Evolutionary conservation across 495 filamentous ascomycete species (phyloP).

Genomic region (Neurospora sp.): DNA sequence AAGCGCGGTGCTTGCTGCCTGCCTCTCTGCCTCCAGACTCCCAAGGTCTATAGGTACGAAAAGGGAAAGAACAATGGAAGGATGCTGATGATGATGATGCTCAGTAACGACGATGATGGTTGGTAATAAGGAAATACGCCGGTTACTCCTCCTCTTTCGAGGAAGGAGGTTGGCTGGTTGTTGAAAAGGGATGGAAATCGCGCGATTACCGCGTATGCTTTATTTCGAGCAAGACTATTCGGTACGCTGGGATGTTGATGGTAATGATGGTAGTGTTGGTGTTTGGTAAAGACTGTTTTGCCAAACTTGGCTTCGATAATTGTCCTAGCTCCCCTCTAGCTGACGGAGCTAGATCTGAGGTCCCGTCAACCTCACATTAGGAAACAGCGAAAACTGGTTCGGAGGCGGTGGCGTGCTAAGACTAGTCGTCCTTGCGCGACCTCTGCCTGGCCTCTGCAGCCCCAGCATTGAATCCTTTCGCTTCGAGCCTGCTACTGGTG

Average conservation of each 20-base stretch:
- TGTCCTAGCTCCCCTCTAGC: neutral
- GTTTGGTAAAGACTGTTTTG: neutral
- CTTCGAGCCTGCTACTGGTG: slow-evolving; percentile 1
- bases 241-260: neutral
- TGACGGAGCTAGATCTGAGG: slow-evolving; percentile 11
- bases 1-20: neutral
- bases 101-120: neutral
- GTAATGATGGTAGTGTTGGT: neutral
- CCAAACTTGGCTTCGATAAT: neutral
- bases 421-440: slow-evolving; percentile 25
- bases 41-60: neutral
- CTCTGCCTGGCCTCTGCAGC: slow-evolving; percentile 4
- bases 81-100: neutral
- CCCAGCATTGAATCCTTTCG: slow-evolving; percentile 17
- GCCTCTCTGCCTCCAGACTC: neutral
- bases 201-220: neutral
- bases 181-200: neutral
- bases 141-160: neutral
- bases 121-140: neutral
- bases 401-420: slow-evolving; percentile 30
- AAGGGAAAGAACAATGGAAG: neutral
- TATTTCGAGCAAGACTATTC: neutral
- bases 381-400: slow-evolving; percentile 33
- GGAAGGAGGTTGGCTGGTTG: neutral
- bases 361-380: slow-evolving; percentile 15